A percentile compares a stretch with the other conserved stretches of the same genome.
Evolutionary conservation across 495 filamentous ascomycete genomes (phyloP).

Genomic region (Daldinia grandis): DNA sequence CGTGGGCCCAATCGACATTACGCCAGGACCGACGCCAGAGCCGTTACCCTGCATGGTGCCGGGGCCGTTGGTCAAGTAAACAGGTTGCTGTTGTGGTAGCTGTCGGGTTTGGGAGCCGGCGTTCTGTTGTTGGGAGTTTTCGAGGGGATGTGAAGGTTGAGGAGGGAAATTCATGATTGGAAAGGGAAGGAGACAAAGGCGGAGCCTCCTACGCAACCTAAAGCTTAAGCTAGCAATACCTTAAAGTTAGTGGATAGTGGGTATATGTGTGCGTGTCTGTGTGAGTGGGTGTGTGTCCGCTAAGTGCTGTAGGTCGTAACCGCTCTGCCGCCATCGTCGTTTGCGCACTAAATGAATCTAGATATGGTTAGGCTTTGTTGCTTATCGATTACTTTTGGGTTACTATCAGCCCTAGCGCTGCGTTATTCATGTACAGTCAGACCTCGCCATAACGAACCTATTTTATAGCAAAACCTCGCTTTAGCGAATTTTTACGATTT

Average conservation of each 20-base stretch:
- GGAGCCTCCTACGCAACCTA: slow-evolving; percentile 1
- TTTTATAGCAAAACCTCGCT: too few species aligned
- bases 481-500: too few species aligned
- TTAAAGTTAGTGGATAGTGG: not conserved
- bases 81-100: slow-evolving; percentile 37
- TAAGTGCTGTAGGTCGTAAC: not conserved
- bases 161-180: slow-evolving; percentile 26
- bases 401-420: not conserved
- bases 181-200: not conserved
- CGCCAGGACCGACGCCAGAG: slow-evolving; percentile 52
- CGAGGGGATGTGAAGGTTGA: slow-evolving; percentile 13
- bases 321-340: not conserved
- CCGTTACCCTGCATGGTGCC: slow-evolving; percentile 63
- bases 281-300: not conserved
- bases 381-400: not conserved
- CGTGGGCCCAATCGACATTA: slow-evolving; percentile 62
- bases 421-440: too few species aligned
- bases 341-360: not conserved
- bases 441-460: too few species aligned
- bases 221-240: not conserved
- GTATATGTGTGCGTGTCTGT: not conserved
- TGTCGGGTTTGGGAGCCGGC: slow-evolving; percentile 10
- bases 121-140: slow-evolving; percentile 20
- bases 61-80: slow-evolving; percentile 61
- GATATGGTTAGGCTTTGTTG: not conserved